Base-by-base conservation (phyloP, 306 rosid species). In the Herpetospermum pedunculosum region DNA sequence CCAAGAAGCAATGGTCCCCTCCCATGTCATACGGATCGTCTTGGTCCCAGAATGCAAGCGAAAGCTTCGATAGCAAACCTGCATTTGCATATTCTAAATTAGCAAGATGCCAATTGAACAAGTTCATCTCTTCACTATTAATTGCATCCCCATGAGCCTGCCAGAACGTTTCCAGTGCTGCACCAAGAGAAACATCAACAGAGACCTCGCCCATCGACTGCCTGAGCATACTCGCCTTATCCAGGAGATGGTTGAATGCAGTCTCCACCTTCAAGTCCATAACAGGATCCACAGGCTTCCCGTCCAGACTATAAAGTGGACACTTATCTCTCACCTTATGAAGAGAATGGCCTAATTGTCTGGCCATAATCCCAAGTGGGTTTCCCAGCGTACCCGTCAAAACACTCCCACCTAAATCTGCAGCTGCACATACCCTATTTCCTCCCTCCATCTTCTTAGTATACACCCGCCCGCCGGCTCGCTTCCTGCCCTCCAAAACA, bases 1-100 rank as follows among this genome's bases (percentile, higher is more conserved):
- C 96, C 86, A 94, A 88, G 84, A 94, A 94, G 81, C 97, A 94
- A 77, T 91, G 99, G 70, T 94, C 99, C 72, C 99, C 97, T 73
- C 95, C 97, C 97, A 94, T 94, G 80, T 94, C 99, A 82, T 94
- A 94, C 0, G 97, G 97, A 76, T 89, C 97, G 52, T 94, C 99
- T 84, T 94, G 97, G 81, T 94, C 99, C 99, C 97, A 94, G 83
- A 91, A 94, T 4, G 99, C 99, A 49, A 91, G 95, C 0, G 99
- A 94, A 53, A 94, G 90, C 78, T 89, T 80, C 0, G 97, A 91
- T 54, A 94, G 52, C 64, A 94, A 84, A 55, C 92, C 99, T 0
- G 96, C 99, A 84, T 94, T 94, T 0, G 99, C 97, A 60, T 94
- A 94, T 71, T 94, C 99, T 84, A 94, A 84, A 85, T 94, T 94